Evolutionary conservation across 345 rosid species (phyloP), one percentile per base, ranked within the genome.

Genomic region (Turritis glabra): DNA sequence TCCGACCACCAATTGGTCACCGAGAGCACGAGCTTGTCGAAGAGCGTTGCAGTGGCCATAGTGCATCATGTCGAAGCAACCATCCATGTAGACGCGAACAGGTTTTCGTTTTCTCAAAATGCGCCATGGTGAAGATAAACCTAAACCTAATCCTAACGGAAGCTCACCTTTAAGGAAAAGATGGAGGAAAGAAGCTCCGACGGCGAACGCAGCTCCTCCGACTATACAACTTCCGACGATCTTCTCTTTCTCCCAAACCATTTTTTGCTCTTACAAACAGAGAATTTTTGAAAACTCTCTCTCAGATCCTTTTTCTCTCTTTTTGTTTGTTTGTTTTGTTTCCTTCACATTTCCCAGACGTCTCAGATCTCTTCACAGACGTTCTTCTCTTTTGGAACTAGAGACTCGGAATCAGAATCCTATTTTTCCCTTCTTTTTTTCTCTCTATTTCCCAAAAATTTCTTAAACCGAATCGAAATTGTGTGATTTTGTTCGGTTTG

Each of bases 21-120:
- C 98, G 74, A 91, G 82, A 67, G 91, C 89, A 82, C 88, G 87
- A 10, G 98, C 98, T 74, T 93, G 97, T 37, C 97, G 80, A 76
- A 93, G 64, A 2, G 97, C 98, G 74, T 93, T 91, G 67, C 93
- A 92, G 71, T 93, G 98, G 9, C 98, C 98, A 53, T 88, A 91
- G 86, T 93, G 98, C 98, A 93, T 93, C 75, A 93, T 89, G 79
- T 93, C 97, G 80, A 93, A 93, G 82, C 98, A 91, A 58, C 98
- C 98, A 65, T 93, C 98, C 98, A 93, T 93, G 89, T 89, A 93
- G 57, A 93, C 98, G 14, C 98, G 91, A 17, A 89, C 72, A 0
- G 77, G 85, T 83, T 81, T 91, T 79, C 80, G 88, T 53, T 84
- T 84, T 65, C 79, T 79, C 18, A 70, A 75, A 38, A 65, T 73